Evolutionary conservation across 495 filamentous ascomycete genomes (phyloP).

Genomic region (Aspergillus homomorphus): DNA sequence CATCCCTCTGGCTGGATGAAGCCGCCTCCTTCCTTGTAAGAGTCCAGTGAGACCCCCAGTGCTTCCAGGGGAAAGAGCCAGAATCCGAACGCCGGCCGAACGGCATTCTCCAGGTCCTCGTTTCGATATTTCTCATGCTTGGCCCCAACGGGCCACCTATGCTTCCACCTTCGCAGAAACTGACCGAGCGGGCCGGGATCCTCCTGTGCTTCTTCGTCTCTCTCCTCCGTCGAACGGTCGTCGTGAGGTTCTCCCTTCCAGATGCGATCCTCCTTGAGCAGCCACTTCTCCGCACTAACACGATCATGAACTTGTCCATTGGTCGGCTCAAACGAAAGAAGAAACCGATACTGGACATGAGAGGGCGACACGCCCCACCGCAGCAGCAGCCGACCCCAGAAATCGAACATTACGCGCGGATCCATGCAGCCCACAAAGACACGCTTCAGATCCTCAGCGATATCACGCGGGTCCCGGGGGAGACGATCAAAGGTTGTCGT

Average conservation of each 20-base stretch:
- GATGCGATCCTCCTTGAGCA: not conserved
- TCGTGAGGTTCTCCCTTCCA: not conserved
- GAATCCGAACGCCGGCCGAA: conserved; percentile 9
- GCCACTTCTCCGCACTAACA: not conserved
- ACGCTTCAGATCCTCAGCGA: conserved; percentile 6
- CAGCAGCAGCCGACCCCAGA: not conserved
- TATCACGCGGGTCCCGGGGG: not conserved
- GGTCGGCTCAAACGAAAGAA: not conserved
- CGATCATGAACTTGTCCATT: not conserved
- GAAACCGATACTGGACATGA: not conserved
- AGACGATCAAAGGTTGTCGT: conserved; percentile 3
- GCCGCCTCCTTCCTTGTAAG: too few relatives aligned
- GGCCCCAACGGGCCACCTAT: not conserved
- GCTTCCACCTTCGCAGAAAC: not conserved
- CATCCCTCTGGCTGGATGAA: too few relatives aligned
- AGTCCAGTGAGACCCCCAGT: not conserved
- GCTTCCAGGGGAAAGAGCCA: conserved; percentile 10
- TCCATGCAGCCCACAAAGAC: not conserved
- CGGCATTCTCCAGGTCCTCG: conserved; percentile 10
- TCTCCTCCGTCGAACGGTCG: too few relatives aligned
- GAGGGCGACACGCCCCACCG: not conserved
- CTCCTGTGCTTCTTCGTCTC: not conserved
- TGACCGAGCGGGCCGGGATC: not conserved
- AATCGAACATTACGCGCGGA: not conserved
- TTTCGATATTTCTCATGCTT: not conserved